These are phyloP conservation scores for Cenchrus fungigraminus DNA, from an alignment of 176 grass and related monocot genomes.

Conservation along the genomic window DNA sequence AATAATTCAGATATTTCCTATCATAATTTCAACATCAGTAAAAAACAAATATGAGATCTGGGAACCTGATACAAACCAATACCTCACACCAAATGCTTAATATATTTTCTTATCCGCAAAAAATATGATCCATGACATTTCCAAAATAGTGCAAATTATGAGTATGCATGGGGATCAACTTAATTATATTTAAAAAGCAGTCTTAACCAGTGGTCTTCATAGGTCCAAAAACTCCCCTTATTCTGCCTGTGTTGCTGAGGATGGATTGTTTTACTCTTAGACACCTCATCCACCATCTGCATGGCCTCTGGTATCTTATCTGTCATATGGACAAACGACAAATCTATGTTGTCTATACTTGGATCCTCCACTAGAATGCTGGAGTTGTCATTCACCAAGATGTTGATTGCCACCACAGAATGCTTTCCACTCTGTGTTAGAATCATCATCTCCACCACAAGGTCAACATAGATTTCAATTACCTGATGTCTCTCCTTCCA, in stretches of 20 bases:
- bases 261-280: too few species aligned
- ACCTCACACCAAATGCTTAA: background rate
- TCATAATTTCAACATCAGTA: background rate
- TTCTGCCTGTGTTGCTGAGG: too few species aligned
- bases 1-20: background rate
- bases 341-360: background rate
- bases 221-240: too few species aligned
- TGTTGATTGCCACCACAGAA: background rate
- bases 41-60: background rate
- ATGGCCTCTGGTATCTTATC: background rate
- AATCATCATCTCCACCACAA: background rate
- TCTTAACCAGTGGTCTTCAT: too few species aligned
- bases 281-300: background rate
- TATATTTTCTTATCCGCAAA: background rate
- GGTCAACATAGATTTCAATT: constrained; percentile 35
- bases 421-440: background rate
- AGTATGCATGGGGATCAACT: too few species aligned
- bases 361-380: background rate
- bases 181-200: too few species aligned
- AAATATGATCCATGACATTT: background rate
- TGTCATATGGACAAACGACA: background rate
- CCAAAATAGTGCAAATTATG: background rate
- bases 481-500: constrained; percentile 29
- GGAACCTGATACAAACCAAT: background rate
- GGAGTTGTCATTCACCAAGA: background rate